Base-by-base conservation (phyloP, 257 asterid genomes). In the Paraleonurus japonicus region DNA sequence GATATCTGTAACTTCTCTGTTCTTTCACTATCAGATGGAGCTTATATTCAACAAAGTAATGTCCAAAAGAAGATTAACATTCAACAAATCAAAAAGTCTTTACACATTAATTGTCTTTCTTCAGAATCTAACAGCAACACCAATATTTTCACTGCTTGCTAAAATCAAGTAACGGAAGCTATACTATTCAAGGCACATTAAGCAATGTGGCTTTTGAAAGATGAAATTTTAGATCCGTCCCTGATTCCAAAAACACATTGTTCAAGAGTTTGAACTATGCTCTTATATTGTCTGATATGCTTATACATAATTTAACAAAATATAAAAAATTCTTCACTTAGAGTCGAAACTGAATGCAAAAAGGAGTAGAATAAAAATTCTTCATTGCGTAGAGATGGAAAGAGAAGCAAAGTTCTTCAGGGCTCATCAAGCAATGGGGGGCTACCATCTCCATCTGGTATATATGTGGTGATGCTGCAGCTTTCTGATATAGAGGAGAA, bases 401-500 rank as follows among this genome's bases (percentile, higher is more conserved):
- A 48, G 55, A 41, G 48, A 41, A 41, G 5, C 4, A 41, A 7
- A 6, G 41, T 41, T 69, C 27, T 20, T 73, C 76, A 69, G 4
- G 50, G 73, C 58, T 50, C 39, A 61, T 30, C 64, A 47, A 45
- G 35, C 67, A 72, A 1, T 2, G 67, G 60, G 8, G 3, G 70
- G 2, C 58, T 23, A 3, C 2, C 48, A 1, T 75, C 51, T 3
- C 1, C 17, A 3, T 43, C 16, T 43, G 17, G 17, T 43, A 43
- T 13, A 43, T 2, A 13, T 3, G 5, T 24, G 32, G 67, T 27
- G 39, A 7, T 53, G 15, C 61, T 39, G 51, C 51, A 51, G 62
- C 41, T 78, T 50, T 28, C 63, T 17, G 69, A 43, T 37, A 43
- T 45, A 28, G 80, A 79, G 4, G 74, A 50, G 68, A 64, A 57